Conservation (phyloP, 2,329 filamentous ascomycete genomes). For the Botryotinia narcissicola region DNA sequence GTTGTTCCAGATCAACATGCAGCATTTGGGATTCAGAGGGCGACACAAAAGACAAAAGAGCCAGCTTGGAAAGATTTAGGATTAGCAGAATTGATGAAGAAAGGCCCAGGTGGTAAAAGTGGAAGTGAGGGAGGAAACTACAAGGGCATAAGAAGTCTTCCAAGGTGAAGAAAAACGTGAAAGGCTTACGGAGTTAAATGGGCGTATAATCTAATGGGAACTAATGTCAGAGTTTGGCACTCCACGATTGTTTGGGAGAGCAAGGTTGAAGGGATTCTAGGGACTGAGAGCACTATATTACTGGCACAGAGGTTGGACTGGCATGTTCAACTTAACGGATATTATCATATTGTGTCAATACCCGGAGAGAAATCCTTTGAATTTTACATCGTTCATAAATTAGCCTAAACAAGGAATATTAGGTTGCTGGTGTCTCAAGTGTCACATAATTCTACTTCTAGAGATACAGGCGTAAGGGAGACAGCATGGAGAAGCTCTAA, state of each 20-base stretch:
- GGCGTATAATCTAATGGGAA: neutral
- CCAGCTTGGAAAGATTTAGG: constrained; percentile 78
- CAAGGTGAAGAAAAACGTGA: constrained; percentile 24
- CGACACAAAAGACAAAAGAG: constrained; percentile 69
- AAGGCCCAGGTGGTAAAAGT: constrained; percentile 45
- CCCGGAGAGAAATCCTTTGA: neutral
- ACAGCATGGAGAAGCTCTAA: neutral
- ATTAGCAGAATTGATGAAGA: constrained; percentile 66
- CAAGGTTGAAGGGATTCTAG: neutral
- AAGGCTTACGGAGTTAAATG: neutral
- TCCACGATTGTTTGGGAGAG: neutral
- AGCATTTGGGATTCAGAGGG: constrained; percentile 80
- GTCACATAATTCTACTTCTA: neutral
- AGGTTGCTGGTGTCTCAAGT: neutral
- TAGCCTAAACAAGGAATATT: neutral
- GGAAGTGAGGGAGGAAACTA: constrained; percentile 17
- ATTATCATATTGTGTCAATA: neutral
- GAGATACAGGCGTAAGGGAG: neutral
- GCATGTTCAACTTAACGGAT: neutral
- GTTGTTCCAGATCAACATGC: constrained; percentile 86
- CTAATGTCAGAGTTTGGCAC: neutral
- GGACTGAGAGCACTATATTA: neutral
- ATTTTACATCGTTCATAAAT: neutral
- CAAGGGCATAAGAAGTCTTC: constrained; percentile 27
- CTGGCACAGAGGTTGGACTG: neutral